Conservation (phyloP, 164 flowering plant genomes). For the Liquidambar formosana region DNA sequence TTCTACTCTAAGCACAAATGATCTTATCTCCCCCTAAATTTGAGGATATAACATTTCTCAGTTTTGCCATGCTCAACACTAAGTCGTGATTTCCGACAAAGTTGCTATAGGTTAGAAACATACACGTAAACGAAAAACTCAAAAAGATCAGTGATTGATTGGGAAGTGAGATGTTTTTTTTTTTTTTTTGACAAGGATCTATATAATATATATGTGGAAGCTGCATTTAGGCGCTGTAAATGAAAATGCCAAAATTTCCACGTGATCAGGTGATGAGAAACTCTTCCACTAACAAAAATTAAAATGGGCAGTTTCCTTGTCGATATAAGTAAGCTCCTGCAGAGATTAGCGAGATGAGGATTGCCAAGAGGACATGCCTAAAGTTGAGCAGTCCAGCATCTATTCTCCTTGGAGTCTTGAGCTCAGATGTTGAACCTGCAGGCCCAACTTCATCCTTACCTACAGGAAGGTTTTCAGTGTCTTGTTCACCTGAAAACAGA, state of each 20-base stretch:
- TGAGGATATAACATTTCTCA: not conserved
- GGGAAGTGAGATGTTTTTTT: too few species aligned
- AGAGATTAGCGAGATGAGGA: slow-evolving; percentile 42
- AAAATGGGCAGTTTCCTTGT: slow-evolving; percentile 21
- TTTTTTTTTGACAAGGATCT: too few species aligned
- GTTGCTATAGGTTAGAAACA: not conserved
- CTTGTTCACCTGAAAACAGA: slow-evolving; percentile 32
- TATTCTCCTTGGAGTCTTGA: slow-evolving; percentile 51
- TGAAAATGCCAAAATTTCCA: not conserved
- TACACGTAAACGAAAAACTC: not conserved
- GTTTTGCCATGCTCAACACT: not conserved
- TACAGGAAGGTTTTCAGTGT: slow-evolving; percentile 11
- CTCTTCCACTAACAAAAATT: slow-evolving; percentile 12
- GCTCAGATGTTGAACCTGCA: slow-evolving; percentile 20
- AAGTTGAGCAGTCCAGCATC: slow-evolving; percentile 52
- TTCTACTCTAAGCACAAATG: not conserved
- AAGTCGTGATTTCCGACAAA: not conserved
- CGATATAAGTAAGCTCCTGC: slow-evolving; percentile 32
- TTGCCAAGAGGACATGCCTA: slow-evolving; percentile 46
- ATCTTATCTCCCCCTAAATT: not conserved
- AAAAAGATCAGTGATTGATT: not conserved
- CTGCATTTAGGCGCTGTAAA: not conserved
- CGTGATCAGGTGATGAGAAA: not conserved
- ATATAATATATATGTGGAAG: not conserved
- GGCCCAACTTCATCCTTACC: slow-evolving; percentile 25